A percentile compares a stretch with the other conserved stretches of the same genome.
These are phyloP conservation scores for Dryas drummondii DNA, from an alignment of 306 rosid genomes.

Conservation along the genomic window DNA sequence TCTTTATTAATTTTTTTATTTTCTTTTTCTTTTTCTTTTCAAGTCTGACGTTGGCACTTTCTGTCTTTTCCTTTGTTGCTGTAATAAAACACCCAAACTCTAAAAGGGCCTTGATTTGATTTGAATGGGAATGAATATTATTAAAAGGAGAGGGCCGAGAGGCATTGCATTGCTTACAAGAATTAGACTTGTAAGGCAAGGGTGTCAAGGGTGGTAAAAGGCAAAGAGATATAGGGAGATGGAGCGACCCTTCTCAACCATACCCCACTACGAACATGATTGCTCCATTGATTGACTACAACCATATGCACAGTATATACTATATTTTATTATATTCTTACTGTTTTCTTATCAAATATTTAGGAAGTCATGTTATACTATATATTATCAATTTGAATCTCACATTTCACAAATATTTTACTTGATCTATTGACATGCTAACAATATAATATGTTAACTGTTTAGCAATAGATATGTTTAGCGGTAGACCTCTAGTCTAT, in stretches of 20 bases:
- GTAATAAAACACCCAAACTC: slow-evolving; percentile 73
- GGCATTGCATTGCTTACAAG: not conserved
- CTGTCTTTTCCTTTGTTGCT: slow-evolving; percentile 42
- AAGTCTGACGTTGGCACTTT: slow-evolving; percentile 43
- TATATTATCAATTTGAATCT: too few relatives aligned
- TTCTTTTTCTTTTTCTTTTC: not conserved
- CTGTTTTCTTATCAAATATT: too few relatives aligned
- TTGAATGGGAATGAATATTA: slow-evolving; percentile 31
- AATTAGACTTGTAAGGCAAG: slow-evolving; percentile 11
- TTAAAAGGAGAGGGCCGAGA: slow-evolving; percentile 15
- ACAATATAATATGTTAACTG: too few relatives aligned
- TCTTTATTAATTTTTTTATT: not conserved
- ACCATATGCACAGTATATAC: too few relatives aligned
- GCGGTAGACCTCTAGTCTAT: not conserved
- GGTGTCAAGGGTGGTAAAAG: slow-evolving; percentile 24
- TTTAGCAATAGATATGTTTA: too few relatives aligned
- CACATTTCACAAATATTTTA: too few relatives aligned
- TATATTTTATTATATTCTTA: not conserved
- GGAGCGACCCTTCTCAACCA: slow-evolving; percentile 25
- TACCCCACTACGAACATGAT: slow-evolving; percentile 54
- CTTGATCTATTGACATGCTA: too few relatives aligned
- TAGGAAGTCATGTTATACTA: too few relatives aligned
- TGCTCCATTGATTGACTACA: slow-evolving; percentile 53
- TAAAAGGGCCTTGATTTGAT: slow-evolving; percentile 43
- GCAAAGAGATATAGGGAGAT: slow-evolving; percentile 18